Evolutionary conservation across 2,329 filamentous ascomycete species (phyloP), one percentile per base, ranked within the genome.

Genomic region (Pestalotiopsis sp.): DNA sequence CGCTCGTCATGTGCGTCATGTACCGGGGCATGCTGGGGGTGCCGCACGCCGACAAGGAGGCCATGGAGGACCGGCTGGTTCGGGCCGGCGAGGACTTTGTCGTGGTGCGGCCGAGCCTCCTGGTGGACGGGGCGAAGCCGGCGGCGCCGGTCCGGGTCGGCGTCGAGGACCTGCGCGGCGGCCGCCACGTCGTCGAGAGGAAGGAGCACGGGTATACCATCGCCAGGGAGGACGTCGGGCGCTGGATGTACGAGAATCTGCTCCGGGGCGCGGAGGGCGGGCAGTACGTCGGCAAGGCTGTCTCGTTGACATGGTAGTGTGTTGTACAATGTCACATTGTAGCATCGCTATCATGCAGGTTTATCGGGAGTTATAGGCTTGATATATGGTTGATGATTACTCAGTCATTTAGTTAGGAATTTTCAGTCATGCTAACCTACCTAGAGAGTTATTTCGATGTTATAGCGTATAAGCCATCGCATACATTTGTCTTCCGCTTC

Each of bases 21-120:
- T 87, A 87, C 72, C 75, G 79, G 9, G 70, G 77, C 63, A 66
- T 83, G 49, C 75, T 87, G 3, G 72, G 73, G 49, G 77, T 77
- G 36, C 82, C 85, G 12, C 85, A 86, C 72, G 74, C 66, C 11
- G 86, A 88, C 71, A 88, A 88, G 77, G 75, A 73, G 63, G 77
- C 73, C 27, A 85, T 86, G 83, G 85, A 88, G 75, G 62, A 72
- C 36, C 56, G 17, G 4, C 59, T 83, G 5, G 63, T 52, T 0
- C 73, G 45, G 2, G 75, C 74, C 60, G 75, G 70, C 4, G 80
- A 82, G 69, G 69, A 72, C n/a, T 83, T 77, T 66, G 78, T 78
- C n/a, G 64, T 83, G 17, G 75, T 83, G 4, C 74, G 83, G 0
- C 79, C 79, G 2, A 82, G 80, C 62, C 60, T 84, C 38, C 70